Percentiles rank a stretch among this genome's conserved stretches.
Conservation (phyloP, 1,284 basidiomycete genomes). For the Puccinia hordei region DNA sequence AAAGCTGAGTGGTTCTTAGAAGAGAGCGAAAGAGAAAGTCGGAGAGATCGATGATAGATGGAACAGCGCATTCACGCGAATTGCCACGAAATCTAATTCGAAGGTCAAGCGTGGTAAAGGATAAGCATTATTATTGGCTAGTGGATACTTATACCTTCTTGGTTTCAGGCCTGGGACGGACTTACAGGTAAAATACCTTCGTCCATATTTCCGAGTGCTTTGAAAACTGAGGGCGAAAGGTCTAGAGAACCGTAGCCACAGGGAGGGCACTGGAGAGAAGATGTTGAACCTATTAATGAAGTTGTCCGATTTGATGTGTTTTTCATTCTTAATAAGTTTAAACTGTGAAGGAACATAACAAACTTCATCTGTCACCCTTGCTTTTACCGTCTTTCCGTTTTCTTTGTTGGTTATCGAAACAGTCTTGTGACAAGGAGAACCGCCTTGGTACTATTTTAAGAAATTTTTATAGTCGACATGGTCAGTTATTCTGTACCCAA, state of each 20-base stretch:
- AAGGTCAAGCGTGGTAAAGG: background rate
- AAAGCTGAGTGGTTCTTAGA: too few species aligned
- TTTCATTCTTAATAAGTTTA: too few species aligned
- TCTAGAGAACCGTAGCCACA: constrained; percentile 22
- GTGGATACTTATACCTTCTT: too few species aligned
- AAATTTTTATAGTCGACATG: too few species aligned
- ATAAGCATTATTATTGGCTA: too few species aligned
- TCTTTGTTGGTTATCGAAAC: constrained; percentile 13
- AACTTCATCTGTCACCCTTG: constrained; percentile 30
- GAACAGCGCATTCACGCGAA: background rate
- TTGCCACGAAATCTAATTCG: background rate
- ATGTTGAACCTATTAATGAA: background rate
- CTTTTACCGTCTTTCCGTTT: background rate
- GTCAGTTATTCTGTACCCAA: too few species aligned
- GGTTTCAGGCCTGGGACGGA: too few species aligned
- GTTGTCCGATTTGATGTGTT: too few species aligned
- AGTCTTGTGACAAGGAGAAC: constrained; percentile 4
- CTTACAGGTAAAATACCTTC: constrained; percentile 29
- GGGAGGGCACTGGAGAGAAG: constrained; percentile 17
- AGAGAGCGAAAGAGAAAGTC: too few species aligned
- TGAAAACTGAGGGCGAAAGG: constrained; percentile 21
- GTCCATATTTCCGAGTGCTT: constrained; percentile 22
- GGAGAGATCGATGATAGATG: too few species aligned
- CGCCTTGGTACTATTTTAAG: background rate
- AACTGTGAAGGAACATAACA: background rate